A percentile compares a stretch with the other conserved stretches of the same genome.
phyloP scores from a whole-genome alignment of 2,329 filamentous ascomycete genomes.

The Fusarium poae region DNA sequence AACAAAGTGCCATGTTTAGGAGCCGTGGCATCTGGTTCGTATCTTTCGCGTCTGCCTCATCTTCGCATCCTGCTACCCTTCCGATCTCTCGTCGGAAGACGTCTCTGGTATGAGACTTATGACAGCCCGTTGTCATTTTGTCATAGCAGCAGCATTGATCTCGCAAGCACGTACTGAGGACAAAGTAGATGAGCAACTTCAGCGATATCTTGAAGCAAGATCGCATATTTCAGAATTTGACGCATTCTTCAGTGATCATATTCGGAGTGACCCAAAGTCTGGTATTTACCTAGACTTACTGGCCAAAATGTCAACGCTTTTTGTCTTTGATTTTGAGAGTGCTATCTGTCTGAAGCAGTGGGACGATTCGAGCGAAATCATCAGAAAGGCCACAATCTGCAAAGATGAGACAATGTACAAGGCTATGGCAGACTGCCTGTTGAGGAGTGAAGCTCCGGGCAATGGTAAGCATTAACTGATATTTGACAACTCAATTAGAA shows the following conservation, averaged over 20 bases:
- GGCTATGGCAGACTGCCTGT: constrained; percentile 74
- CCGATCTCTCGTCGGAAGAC: constrained; percentile 58
- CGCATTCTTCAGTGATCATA: constrained; percentile 64
- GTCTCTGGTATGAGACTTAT: constrained; percentile 68
- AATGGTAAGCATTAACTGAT: constrained; percentile 57
- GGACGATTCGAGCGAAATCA: constrained; percentile 72
- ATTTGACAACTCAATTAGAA: background rate
- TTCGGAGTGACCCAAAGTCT: constrained; percentile 57
- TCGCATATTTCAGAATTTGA: constrained; percentile 73
- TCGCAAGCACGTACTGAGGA: constrained; percentile 67
- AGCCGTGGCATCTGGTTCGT: constrained; percentile 65
- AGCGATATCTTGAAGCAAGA: constrained; percentile 72
- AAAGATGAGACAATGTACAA: constrained; percentile 65
- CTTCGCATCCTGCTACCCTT: constrained; percentile 66
- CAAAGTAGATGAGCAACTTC: constrained; percentile 63
- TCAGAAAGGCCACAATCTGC: constrained; percentile 64
- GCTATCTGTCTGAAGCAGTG: constrained; percentile 75
- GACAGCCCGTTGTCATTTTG: constrained; percentile 77
- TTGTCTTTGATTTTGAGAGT: constrained; percentile 85
- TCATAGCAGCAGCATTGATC: constrained; percentile 66
- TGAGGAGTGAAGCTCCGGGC: constrained; percentile 66
- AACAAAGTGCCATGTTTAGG: constrained; percentile 68
- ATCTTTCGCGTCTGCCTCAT: constrained; percentile 68
- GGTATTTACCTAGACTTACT: constrained; percentile 66
- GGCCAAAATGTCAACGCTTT: constrained; percentile 73